Evolutionary conservation across 2,329 filamentous ascomycete genomes (phyloP).

Genomic region (Plectosphaerella plurivora): DNA sequence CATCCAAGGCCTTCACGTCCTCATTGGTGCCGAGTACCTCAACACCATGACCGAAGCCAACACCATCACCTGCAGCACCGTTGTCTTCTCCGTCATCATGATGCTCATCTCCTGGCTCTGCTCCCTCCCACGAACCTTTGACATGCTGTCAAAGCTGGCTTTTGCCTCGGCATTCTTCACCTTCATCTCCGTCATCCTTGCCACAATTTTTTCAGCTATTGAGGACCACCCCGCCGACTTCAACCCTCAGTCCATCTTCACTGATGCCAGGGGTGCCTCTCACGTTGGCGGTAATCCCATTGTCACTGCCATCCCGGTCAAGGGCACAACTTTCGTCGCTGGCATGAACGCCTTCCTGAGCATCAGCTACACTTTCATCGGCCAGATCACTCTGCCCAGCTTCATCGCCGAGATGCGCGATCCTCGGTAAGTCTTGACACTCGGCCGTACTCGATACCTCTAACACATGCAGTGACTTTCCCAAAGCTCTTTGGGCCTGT

Average conservation of each 20-base stretch:
- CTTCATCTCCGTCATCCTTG: slow-evolving; percentile 81
- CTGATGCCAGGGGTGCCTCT: slow-evolving; percentile 17
- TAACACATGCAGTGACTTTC: slow-evolving; percentile 61
- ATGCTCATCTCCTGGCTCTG: slow-evolving; percentile 71
- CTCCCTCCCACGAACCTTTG: slow-evolving; percentile 83
- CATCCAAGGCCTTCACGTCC: slow-evolving; percentile 68
- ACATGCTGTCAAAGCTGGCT: slow-evolving; percentile 72
- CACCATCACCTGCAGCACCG: slow-evolving; percentile 65
- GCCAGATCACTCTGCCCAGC: slow-evolving; percentile 87
- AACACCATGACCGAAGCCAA: slow-evolving; percentile 78
- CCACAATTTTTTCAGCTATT: slow-evolving; percentile 75
- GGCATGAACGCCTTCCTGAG: slow-evolving; percentile 90
- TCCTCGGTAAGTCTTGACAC: slow-evolving; percentile 32
- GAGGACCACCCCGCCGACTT: slow-evolving; percentile 70
- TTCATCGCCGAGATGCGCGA: slow-evolving; percentile 94
- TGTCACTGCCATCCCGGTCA: slow-evolving; percentile 63
- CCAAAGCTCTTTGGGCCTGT: slow-evolving; percentile 87
- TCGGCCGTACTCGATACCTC: neutral
- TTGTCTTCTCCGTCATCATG: slow-evolving; percentile 72
- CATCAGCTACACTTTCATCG: slow-evolving; percentile 94
- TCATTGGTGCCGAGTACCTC: slow-evolving; percentile 80
- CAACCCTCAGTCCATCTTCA: slow-evolving; percentile 38
- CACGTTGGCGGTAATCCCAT: slow-evolving; percentile 54
- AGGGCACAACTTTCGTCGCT: slow-evolving; percentile 71
- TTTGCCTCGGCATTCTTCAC: slow-evolving; percentile 81